Conservation (phyloP, 768 basidiomycete species). For the Russula virescens region DNA sequence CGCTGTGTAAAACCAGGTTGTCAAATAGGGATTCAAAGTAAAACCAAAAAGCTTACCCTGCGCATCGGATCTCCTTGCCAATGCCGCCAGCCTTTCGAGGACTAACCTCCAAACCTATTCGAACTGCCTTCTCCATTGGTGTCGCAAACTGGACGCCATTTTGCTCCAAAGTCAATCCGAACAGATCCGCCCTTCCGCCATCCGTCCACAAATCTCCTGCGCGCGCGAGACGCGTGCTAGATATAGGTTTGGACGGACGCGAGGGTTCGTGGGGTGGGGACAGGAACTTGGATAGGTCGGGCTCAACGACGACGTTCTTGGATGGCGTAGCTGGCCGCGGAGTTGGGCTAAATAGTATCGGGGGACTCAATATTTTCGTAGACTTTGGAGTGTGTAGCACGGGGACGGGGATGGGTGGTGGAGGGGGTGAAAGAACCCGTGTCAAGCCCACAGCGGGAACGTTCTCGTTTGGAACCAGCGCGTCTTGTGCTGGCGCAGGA, state of each 20-base stretch:
- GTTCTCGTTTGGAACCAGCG: constrained; percentile 1
- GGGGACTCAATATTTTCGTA: constrained; percentile 7
- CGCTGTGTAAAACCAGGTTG: not conserved
- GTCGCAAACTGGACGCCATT: constrained; percentile 36
- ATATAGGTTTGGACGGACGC: constrained; percentile 39
- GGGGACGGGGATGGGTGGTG: not conserved
- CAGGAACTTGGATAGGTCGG: constrained; percentile 1
- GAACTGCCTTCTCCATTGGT: constrained; percentile 34
- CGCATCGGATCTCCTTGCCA: constrained; percentile 40
- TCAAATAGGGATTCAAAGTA: not conserved
- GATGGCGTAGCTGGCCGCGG: constrained; percentile 17
- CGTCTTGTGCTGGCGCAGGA: not conserved
- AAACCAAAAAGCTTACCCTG: constrained; percentile 39
- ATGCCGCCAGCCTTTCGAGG: constrained; percentile 43
- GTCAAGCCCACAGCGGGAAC: not conserved
- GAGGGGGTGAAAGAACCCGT: not conserved
- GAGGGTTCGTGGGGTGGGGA: not conserved
- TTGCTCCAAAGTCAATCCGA: constrained; percentile 49
- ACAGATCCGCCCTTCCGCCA: constrained; percentile 43
- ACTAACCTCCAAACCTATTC: constrained; percentile 52
- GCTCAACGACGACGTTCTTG: not conserved
- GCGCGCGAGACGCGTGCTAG: constrained; percentile 46
- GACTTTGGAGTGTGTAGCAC: not conserved
- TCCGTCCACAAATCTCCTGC: constrained; percentile 51
- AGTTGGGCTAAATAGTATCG: not conserved